These are phyloP conservation scores for Didymosphaeria variabile DNA, from an alignment of 2,329 filamentous ascomycete genomes.

Conservation along the genomic window DNA sequence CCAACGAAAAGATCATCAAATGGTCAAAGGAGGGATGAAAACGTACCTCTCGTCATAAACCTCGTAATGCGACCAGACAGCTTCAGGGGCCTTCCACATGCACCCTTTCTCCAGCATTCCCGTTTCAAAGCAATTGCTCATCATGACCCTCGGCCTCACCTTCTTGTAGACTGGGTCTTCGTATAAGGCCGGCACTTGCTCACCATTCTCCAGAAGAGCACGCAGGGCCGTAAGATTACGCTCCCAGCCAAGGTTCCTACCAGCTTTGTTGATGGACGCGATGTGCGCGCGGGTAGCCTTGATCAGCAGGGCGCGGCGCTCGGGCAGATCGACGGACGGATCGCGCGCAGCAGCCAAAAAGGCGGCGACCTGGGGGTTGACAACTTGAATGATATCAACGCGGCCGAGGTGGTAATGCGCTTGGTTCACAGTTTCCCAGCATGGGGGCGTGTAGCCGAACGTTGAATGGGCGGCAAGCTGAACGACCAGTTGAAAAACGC, in stretches of 20 bases:
- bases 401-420: slow-evolving; percentile 10
- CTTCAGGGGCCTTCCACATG: not conserved
- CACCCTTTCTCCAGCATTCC: slow-evolving; percentile 1
- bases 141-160: not conserved
- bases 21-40: no score
- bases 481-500: slow-evolving; percentile 7
- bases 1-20: no score
- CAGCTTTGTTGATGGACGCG: not conserved
- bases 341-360: slow-evolving; percentile 3
- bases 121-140: slow-evolving; percentile 3
- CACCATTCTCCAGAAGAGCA: not conserved
- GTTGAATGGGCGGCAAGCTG: slow-evolving; percentile 2
- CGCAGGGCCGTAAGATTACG: slow-evolving; percentile 2
- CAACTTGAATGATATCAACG: slow-evolving; percentile 9
- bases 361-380: not conserved
- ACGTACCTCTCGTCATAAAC: not conserved
- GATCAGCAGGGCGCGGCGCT: slow-evolving; percentile 4
- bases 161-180: not conserved
- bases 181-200: not conserved
- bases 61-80: slow-evolving; percentile 3
- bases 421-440: slow-evolving; percentile 12
- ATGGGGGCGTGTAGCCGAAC: slow-evolving; percentile 4
- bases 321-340: not conserved
- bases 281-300: slow-evolving; percentile 3
- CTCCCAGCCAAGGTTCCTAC: slow-evolving; percentile 4